Evolutionary conservation across 1,284 basidiomycete genomes (phyloP).

Genomic region (Macrocystidia cucumis): DNA sequence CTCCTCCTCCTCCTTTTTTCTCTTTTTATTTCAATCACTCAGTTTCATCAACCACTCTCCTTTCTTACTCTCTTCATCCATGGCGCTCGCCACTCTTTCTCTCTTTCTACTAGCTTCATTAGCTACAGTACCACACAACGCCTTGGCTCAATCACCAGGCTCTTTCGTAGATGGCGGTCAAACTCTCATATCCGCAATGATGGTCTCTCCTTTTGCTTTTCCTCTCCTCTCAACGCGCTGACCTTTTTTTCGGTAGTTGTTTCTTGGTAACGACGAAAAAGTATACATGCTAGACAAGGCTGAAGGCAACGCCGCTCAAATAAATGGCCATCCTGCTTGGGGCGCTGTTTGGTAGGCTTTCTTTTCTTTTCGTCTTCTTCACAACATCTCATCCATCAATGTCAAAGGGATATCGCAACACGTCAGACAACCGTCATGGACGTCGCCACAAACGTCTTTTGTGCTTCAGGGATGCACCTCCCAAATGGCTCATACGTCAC

Average conservation of each 20-base stretch:
- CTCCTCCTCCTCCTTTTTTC: conserved; percentile 3
- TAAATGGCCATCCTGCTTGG: conserved; percentile 51
- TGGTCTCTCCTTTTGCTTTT: conserved; percentile 32
- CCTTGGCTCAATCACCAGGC: conserved; percentile 26
- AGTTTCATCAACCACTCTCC: too few relatives aligned
- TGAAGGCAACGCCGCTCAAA: conserved; percentile 49
- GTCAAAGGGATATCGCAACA: conserved; percentile 41
- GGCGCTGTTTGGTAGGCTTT: conserved; percentile 34
- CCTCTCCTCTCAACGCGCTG: neutral
- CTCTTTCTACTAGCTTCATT: conserved; percentile 26
- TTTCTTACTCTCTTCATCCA: conserved; percentile 1
- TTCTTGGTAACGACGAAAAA: conserved; percentile 45
- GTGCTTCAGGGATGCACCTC: conserved; percentile 67
- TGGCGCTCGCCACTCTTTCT: conserved; percentile 19
- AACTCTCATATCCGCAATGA: conserved; percentile 57
- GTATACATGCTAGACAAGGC: conserved; percentile 55
- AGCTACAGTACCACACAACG: conserved; percentile 20
- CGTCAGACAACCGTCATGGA: conserved; percentile 56
- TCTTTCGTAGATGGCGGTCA: conserved; percentile 41
- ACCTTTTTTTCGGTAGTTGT: conserved; percentile 27
- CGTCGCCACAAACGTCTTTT: conserved; percentile 77
- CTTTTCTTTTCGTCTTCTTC: conserved; percentile 3
- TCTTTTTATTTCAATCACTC: conserved; percentile 2
- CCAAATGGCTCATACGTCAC: conserved; percentile 59
- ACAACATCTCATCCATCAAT: neutral